Percentiles rank a stretch among this genome's conserved stretches.
Evolutionary conservation across 2,329 filamentous ascomycete genomes (phyloP).

Genomic region (Monilinia polystroma): DNA sequence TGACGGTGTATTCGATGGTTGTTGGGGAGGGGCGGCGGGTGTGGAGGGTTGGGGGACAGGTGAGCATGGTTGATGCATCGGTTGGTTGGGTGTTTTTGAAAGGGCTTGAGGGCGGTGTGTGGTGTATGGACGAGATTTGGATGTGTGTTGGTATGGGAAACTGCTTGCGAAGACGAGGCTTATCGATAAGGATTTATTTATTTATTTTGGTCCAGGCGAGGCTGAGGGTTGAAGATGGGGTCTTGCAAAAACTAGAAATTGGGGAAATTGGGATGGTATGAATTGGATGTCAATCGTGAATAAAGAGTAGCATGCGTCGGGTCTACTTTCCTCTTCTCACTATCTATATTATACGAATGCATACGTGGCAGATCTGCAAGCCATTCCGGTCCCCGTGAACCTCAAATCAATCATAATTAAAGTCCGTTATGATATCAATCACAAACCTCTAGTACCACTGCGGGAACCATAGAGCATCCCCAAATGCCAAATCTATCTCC

Average conservation of each 20-base stretch:
- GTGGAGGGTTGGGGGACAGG: constrained; percentile 58
- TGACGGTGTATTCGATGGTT: constrained; percentile 89
- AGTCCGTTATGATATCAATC: neutral
- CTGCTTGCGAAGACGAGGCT: constrained; percentile 8
- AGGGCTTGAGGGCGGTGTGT: neutral
- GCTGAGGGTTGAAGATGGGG: neutral
- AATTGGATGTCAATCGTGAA: neutral
- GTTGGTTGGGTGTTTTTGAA: constrained; percentile 26
- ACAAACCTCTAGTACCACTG: neutral
- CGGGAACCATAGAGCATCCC: neutral
- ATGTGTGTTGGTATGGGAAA: neutral
- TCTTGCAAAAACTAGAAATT: neutral
- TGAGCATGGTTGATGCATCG: constrained; percentile 54
- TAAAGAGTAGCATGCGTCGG: neutral
- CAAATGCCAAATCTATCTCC: neutral
- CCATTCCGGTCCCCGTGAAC: constrained; percentile 6
- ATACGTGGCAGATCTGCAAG: constrained; percentile 21
- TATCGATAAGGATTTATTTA: constrained; percentile 14
- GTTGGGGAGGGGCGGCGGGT: constrained; percentile 74
- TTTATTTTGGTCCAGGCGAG: neutral
- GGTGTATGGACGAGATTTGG: neutral
- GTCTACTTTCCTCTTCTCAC: neutral
- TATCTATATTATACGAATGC: constrained; percentile 6
- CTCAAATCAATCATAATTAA: neutral
- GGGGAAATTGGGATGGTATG: neutral